phyloP scores from a whole-genome alignment of 495 filamentous ascomycete genomes.

The Penicillium robsamsonii region DNA sequence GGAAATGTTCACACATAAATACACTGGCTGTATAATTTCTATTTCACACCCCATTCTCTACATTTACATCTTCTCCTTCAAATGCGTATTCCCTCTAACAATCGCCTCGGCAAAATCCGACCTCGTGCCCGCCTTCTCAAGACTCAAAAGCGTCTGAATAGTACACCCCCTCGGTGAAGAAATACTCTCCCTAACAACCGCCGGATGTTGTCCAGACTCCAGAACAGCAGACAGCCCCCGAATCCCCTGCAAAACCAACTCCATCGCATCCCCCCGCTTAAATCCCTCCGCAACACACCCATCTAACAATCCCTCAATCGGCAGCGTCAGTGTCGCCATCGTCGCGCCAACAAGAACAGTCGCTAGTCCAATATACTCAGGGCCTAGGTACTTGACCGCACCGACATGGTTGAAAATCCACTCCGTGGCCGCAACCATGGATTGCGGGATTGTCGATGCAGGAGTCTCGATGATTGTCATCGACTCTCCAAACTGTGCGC shows the following conservation, averaged over 20 bases:
- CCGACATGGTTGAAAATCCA: constrained; percentile 35
- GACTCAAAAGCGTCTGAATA: constrained; percentile 31
- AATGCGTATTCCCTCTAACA: constrained; percentile 25
- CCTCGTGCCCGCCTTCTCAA: constrained; percentile 35
- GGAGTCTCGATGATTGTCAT: constrained; percentile 36
- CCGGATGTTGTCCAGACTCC: constrained; percentile 34
- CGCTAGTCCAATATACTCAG: constrained; percentile 29
- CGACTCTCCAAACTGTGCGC: constrained; percentile 33
- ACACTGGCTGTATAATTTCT: constrained; percentile 17
- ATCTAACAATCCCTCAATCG: constrained; percentile 41
- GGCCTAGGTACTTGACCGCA: constrained; percentile 29
- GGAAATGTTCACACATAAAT: constrained; percentile 5
- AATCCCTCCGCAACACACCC: constrained; percentile 41
- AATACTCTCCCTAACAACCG: constrained; percentile 35
- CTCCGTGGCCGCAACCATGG: constrained; percentile 21
- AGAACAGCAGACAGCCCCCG: constrained; percentile 34
- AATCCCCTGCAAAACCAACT: constrained; percentile 33
- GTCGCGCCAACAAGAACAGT: constrained; percentile 34
- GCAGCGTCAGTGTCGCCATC: constrained; percentile 33
- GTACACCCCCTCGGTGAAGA: constrained; percentile 40
- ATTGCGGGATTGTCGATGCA: constrained; percentile 3
- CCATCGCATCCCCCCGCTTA: constrained; percentile 34
- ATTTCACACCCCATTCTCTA: not conserved
- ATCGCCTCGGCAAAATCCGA: constrained; percentile 27
- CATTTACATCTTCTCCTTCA: constrained; percentile 15